Percentiles rank a stretch among this genome's conserved stretches.
These are phyloP conservation scores for Colletotrichum incanum DNA, from an alignment of 2,329 filamentous ascomycete species.

Conservation along the genomic window DNA sequence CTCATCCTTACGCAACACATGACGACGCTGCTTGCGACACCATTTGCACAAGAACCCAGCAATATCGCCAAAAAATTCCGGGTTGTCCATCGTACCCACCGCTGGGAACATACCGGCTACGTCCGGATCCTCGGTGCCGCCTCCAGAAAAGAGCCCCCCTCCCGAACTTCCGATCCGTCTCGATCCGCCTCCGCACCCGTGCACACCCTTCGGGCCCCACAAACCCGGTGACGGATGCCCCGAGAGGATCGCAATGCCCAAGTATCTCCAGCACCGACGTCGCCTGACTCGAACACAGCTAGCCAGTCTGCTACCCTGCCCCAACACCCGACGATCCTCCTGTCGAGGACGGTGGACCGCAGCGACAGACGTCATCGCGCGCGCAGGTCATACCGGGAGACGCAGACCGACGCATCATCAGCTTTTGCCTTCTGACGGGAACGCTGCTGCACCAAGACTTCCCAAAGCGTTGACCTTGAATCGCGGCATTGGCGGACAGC, in stretches of 20 bases:
- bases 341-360: neutral
- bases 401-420: conserved; percentile 9
- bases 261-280: neutral
- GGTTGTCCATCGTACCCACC: neutral
- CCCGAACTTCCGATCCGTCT: neutral
- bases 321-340: neutral
- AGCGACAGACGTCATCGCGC: conserved; percentile 36
- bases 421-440: conserved; percentile 4
- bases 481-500: conserved; percentile 23
- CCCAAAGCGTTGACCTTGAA: conserved; percentile 19
- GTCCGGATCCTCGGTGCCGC: neutral
- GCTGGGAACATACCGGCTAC: neutral
- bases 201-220: neutral
- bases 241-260: neutral
- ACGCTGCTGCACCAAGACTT: conserved; percentile 7
- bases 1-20: neutral
- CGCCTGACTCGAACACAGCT: neutral
- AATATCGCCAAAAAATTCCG: neutral
- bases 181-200: neutral
- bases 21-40: neutral
- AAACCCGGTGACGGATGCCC: neutral
- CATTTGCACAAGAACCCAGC: neutral
- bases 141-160: neutral
- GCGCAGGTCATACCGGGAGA: neutral
- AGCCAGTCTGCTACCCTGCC: neutral